Percentiles rank a stretch among this genome's conserved stretches.
phyloP scores from a whole-genome alignment of 805 yeast genomes.

The Kuraishia hungarica region DNA sequence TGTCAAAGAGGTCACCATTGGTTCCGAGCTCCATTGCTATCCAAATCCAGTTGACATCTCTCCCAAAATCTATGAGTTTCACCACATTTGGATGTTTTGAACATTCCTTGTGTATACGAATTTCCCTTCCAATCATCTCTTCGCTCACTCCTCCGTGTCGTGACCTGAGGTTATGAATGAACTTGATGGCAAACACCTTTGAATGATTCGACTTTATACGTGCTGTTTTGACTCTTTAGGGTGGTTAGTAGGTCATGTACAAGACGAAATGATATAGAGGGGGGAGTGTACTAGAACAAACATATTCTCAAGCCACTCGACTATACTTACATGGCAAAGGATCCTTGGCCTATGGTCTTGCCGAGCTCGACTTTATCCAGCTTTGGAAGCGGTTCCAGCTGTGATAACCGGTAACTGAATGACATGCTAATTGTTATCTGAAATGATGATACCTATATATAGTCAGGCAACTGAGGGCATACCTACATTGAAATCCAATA shows the following conservation, averaged over 20 bases:
- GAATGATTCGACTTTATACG: constrained; percentile 24
- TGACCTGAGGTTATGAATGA: constrained; percentile 33
- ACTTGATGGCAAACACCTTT: constrained; percentile 48
- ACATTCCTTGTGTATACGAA: constrained; percentile 49
- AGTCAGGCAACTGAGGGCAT: no score
- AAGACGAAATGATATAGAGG: not conserved
- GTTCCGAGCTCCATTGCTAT: constrained; percentile 60
- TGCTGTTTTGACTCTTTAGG: constrained; percentile 39
- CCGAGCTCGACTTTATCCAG: constrained; percentile 38
- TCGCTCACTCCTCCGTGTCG: constrained; percentile 20
- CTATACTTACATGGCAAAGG: constrained; percentile 51
- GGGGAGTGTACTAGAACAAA: not conserved
- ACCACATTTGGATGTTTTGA: constrained; percentile 54
- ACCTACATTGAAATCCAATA: no score
- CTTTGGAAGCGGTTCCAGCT: constrained; percentile 37
- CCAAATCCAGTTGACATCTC: constrained; percentile 51
- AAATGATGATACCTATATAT: no score
- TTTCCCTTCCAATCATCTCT: constrained; percentile 39
- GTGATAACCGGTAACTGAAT: constrained; percentile 27
- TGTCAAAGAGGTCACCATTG: constrained; percentile 74
- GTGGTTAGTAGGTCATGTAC: not conserved
- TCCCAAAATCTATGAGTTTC: constrained; percentile 43
- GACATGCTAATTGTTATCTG: not conserved
- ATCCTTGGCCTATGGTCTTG: constrained; percentile 55
- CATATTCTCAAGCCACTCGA: no score